Evolutionary conservation across 2,329 filamentous ascomycete species (phyloP).

Genomic region (Chaetomiaceae sp.): DNA sequence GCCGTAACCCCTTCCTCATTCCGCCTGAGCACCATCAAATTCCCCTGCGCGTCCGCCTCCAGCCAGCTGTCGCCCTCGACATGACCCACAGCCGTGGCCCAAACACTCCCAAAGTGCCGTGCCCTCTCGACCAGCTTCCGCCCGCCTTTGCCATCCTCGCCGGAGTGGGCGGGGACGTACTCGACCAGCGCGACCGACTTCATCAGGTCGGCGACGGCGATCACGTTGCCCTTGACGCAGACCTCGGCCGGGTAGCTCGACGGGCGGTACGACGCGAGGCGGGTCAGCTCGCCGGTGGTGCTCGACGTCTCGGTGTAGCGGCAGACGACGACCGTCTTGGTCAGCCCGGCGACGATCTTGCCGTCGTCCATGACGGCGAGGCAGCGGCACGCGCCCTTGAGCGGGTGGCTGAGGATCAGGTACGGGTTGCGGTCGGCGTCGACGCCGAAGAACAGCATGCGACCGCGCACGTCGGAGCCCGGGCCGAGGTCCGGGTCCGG

Average conservation of each 20-base stretch:
- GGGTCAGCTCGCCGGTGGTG: conserved; percentile 56
- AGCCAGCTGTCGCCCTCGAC: conserved; percentile 72
- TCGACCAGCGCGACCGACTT: conserved; percentile 81
- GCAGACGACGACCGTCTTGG: conserved; percentile 72
- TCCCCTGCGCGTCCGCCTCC: conserved; percentile 81
- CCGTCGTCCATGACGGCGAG: conserved; percentile 64
- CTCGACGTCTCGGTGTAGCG: conserved; percentile 52
- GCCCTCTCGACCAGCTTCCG: conserved; percentile 68
- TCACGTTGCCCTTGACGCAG: conserved; percentile 65
- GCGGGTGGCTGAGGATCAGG: conserved; percentile 60
- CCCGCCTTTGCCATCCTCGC: conserved; percentile 18
- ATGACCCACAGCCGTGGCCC: conserved; percentile 73
- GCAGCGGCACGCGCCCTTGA: conserved; percentile 77
- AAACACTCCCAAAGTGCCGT: conserved; percentile 74
- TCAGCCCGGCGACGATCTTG: conserved; percentile 78
- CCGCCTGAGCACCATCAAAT: conserved; percentile 72
- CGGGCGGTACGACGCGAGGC: conserved; percentile 71
- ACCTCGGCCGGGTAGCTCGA: conserved; percentile 81
- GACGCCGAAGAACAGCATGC: conserved; percentile 81
- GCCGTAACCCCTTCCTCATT: conserved; percentile 68
- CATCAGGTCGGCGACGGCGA: conserved; percentile 89
- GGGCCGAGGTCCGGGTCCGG: conserved; percentile 49
- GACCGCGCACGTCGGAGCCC: conserved; percentile 48
- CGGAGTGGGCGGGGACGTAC: conserved; percentile 50
- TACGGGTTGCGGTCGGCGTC: conserved; percentile 69